Conservation (phyloP, 441 rosid genomes). For the Gossypium gossypioides region DNA sequence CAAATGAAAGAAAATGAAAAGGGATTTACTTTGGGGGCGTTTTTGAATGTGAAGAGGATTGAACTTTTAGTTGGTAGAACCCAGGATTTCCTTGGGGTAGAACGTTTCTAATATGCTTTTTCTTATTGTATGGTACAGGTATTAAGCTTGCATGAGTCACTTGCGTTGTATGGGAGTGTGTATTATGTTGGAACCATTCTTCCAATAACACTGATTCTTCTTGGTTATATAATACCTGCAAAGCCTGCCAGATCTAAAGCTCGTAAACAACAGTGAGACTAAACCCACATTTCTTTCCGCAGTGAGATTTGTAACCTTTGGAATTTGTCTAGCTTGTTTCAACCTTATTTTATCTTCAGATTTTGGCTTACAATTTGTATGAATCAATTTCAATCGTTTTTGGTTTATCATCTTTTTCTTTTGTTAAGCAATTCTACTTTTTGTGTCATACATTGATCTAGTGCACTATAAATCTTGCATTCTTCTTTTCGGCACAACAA, state of each 20-base stretch:
- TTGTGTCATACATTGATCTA: background rate
- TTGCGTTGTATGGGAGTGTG: conserved; percentile 62
- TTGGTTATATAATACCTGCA: conserved; percentile 52
- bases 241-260: conserved; percentile 50
- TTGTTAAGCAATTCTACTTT: background rate
- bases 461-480: too few species aligned
- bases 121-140: conserved; percentile 40
- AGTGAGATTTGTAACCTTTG: background rate
- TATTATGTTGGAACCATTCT: conserved; percentile 65
- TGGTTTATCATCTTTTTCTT: background rate
- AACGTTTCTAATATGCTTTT: background rate
- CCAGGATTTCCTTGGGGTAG: background rate
- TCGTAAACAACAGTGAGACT: conserved; percentile 40
- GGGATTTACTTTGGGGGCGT: background rate
- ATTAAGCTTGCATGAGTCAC: conserved; percentile 67
- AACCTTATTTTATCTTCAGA: background rate
- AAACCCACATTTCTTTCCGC: conserved; percentile 4
- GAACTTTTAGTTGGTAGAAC: background rate
- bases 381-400: background rate
- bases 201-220: conserved; percentile 50
- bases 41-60: background rate
- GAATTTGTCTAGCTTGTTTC: background rate
- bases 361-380: background rate
- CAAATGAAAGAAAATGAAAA: background rate
- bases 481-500: too few species aligned